Percentiles rank a stretch among this genome's conserved stretches.
Evolutionary conservation across 1,284 basidiomycete species (phyloP).

Genomic region (Papiliotrema fonsecae): DNA sequence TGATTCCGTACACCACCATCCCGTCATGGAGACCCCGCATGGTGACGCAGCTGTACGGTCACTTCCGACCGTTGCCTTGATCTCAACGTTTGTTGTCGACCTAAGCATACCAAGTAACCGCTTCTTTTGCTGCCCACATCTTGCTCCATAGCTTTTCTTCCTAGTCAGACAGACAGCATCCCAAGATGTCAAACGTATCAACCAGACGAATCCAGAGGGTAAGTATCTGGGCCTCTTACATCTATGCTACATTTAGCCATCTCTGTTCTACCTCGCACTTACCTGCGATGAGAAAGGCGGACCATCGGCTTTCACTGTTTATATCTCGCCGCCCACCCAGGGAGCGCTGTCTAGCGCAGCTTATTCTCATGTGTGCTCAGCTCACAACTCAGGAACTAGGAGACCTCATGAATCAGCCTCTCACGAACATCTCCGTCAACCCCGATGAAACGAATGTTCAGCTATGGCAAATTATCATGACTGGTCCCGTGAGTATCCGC

Average conservation of each 20-base stretch:
- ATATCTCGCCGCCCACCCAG: too few species aligned
- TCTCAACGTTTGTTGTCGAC: not conserved
- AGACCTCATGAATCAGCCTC: slow-evolving; percentile 39
- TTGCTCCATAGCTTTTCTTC: too few species aligned
- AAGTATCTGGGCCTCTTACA: too few species aligned
- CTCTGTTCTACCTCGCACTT: too few species aligned
- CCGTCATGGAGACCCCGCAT: not conserved
- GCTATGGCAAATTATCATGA: slow-evolving; percentile 71
- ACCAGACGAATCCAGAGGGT: slow-evolving; percentile 5
- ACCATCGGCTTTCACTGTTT: too few species aligned
- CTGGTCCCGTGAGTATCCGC: slow-evolving; percentile 59
- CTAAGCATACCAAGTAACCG: not conserved
- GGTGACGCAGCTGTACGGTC: not conserved
- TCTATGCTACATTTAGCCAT: too few species aligned
- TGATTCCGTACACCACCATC: not conserved
- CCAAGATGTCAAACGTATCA: slow-evolving; percentile 4
- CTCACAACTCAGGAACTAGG: slow-evolving; percentile 47
- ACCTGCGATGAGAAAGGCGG: too few species aligned
- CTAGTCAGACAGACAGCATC: not conserved
- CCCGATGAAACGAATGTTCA: slow-evolving; percentile 68
- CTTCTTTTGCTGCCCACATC: too few species aligned
- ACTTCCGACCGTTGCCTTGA: not conserved
- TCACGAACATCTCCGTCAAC: slow-evolving; percentile 60
- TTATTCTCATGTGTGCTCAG: too few species aligned
- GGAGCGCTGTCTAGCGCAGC: too few species aligned